These are phyloP conservation scores for Encephalitozoon hellem DNA, from an alignment of 371 early-diverging fungal genomes.

Conservation along the genomic window DNA sequence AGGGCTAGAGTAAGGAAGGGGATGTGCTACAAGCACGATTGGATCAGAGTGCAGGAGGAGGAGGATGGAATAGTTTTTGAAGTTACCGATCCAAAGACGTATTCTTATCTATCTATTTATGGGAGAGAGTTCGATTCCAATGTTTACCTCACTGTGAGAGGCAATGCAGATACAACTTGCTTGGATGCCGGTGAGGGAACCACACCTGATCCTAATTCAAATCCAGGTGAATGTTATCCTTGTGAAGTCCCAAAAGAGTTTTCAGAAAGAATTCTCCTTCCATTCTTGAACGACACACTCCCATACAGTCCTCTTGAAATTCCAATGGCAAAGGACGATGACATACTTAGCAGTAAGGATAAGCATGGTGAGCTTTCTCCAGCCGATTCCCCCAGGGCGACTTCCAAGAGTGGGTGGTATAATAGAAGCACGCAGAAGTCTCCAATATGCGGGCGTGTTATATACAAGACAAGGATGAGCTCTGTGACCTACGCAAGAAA, in stretches of 20 bases:
- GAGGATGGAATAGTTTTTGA: constrained; percentile 27
- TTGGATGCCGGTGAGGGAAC: not conserved
- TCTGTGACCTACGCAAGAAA: not conserved
- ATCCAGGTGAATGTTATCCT: not conserved
- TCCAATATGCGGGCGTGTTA: constrained; percentile 6
- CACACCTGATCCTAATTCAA: not conserved
- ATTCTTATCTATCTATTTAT: constrained; percentile 67
- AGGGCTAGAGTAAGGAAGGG: constrained; percentile 15
- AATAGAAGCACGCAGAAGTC: not conserved
- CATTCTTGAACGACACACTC: constrained; percentile 35
- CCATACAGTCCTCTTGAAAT: constrained; percentile 3
- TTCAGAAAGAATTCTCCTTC: not conserved
- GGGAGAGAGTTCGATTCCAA: constrained; percentile 65
- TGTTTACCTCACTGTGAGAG: constrained; percentile 22
- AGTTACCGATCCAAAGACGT: not conserved
- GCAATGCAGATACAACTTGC: not conserved
- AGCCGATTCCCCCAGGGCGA: not conserved
- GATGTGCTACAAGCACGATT: constrained; percentile 19
- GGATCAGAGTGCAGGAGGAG: not conserved
- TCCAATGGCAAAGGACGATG: not conserved
- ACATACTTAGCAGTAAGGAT: not conserved
- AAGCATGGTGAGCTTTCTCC: not conserved
- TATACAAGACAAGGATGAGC: constrained; percentile 42
- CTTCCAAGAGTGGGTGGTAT: not conserved
- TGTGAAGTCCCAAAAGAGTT: not conserved